Evolutionary conservation across 2,329 filamentous ascomycete genomes (phyloP), one percentile per base, ranked within the genome.

Genomic region (Aspergillus sp.): DNA sequence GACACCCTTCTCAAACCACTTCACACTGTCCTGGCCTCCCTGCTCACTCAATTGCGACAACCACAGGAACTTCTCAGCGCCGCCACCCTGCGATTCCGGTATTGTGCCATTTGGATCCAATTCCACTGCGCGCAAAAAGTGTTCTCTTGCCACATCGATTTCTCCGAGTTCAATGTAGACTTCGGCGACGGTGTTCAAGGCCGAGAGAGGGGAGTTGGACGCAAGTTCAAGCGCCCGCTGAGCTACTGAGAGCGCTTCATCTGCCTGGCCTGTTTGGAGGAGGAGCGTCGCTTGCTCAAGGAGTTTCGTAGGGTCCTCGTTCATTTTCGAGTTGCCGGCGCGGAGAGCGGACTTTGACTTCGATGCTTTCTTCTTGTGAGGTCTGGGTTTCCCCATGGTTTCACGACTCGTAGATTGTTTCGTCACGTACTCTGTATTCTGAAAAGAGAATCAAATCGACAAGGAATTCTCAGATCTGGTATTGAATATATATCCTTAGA

Each of bases 61-160:
- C 81, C 90, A 95, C 43, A 97, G 72, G 63, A 96, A 97, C 72
- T 96, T 97, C 64, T 97, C 91, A 0, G 90, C 82, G 1, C 90
- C 90, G 23, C 88, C 89, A 43, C 90, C 90, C 45, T 84, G 67
- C 35, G 81, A 79, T 60, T 89, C 85, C 15, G 85, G 79, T 50
- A 83, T 72, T 35, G 74, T 70, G 15, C 91, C 93, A 49, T 90
- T 81, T 20, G 83, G 78, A 64, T 98, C 93, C 32, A 93, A 78
- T 46, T 78, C 74, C 33, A 86, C 85, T 0, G 93, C 89, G 41
- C 80, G 76, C 51, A 83, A 67, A 61, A 96, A 95, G 60, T 82
- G 84, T 42, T 75, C 70, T 50, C 85, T 78, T 38, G 91, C 91
- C 13, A 80, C 73, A 46, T 91, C 85, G 46, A 87, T 77, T 41